Base-by-base conservation (phyloP, 805 yeast species). In the Yamadazyma phyllophila region DNA sequence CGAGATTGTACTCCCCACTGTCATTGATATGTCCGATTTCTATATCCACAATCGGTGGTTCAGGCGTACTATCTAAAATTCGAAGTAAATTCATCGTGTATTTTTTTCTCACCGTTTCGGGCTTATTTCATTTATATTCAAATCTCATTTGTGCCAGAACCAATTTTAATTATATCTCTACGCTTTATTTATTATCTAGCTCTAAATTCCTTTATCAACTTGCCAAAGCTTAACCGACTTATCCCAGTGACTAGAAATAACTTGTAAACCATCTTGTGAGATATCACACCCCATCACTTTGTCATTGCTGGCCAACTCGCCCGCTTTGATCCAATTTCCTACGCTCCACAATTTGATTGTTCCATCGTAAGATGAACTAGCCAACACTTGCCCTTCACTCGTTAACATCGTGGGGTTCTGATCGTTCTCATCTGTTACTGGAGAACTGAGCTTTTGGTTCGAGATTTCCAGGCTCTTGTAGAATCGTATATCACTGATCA, bases 171-270 rank as follows among this genome's bases (percentile, higher is more conserved):
- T 20, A 20, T 20, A 20, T 20, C 24, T 20, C 24, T 20, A 20
- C 24, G 6, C 3, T 20, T 3, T 20, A 20, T 20, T 20, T 20
- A 20, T 20, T 20, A 20, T 20, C 24, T 20, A 20, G 24, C 24
- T 20, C 24, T 20, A 20, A 20, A 20, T 20, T 4, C 24, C 24
- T 4, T 6, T 20, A 20, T 7, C 31, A 4, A 4, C 31, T 11
- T 15, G 36, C 89, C 89, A 86, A 36, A 86, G 44, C 58, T 85
- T 86, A 2, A 89, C 73, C 6, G 87, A 73, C 44, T 94, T 74
- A 60, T 90, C 96, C 96, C 96, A 90, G 15, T 96, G 91, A 40
- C 88, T 76, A 38, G 85, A 77, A 1, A 79, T 74, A 1, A 90
- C 63, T 29, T 48, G 57, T 7, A 65, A 54, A 7, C 75, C 76